Conservation (phyloP, 805 yeast genomes). For the Zygosaccharomyces lentus region DNA sequence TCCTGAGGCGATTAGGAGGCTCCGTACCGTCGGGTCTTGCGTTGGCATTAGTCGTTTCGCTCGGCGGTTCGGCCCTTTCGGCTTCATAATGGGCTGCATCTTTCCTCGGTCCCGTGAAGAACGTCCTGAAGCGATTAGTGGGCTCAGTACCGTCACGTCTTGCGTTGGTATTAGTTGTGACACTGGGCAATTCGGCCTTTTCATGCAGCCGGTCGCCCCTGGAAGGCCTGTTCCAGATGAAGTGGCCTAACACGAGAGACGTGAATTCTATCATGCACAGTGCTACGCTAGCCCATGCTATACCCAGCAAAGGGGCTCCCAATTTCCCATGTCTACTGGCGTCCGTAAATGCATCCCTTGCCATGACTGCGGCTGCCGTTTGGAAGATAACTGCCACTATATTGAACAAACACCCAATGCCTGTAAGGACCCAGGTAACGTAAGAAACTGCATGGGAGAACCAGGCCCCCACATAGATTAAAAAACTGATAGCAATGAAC, state of each 20-base stretch:
- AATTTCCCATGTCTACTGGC: conserved; percentile 44
- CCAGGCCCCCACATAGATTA: conserved; percentile 51
- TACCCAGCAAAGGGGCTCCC: conserved; percentile 56
- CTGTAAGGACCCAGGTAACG: conserved; percentile 48
- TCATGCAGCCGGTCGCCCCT: neutral
- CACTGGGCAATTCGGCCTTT: conserved; percentile 45
- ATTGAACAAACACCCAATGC: conserved; percentile 49
- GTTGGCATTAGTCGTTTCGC: conserved; percentile 28
- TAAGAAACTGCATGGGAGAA: conserved; percentile 53
- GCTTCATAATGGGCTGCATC: conserved; percentile 9
- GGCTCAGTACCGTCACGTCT: conserved; percentile 46
- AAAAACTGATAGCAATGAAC: conserved; percentile 58
- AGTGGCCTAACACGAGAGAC: neutral
- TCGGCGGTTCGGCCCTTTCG: conserved; percentile 38
- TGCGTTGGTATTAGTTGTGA: conserved; percentile 10
- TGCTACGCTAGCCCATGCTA: conserved; percentile 68
- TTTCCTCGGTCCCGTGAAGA: conserved; percentile 45
- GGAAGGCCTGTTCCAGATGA: conserved; percentile 1
- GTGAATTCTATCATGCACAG: conserved; percentile 20
- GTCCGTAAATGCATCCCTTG: conserved; percentile 59
- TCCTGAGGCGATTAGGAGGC: conserved; percentile 30
- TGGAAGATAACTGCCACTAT: conserved; percentile 63
- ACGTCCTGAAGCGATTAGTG: conserved; percentile 35
- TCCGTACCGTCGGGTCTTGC: conserved; percentile 46
- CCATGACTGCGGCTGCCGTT: conserved; percentile 77